A percentile compares a stretch with the other conserved stretches of the same genome.
phyloP scores from a whole-genome alignment of 2,329 filamentous ascomycete species.

The Camillea tinctor region DNA sequence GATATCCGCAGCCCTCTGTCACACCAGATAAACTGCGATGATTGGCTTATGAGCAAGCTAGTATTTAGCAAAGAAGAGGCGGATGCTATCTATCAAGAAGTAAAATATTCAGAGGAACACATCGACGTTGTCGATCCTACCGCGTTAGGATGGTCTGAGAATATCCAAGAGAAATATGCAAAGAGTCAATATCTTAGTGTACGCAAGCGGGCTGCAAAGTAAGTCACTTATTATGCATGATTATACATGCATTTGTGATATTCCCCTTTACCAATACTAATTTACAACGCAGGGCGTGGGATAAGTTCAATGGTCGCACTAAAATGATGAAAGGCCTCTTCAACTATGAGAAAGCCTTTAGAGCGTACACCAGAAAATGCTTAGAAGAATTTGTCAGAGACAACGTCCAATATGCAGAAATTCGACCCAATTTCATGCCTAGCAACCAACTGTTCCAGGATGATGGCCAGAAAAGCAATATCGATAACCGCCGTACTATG shows the following conservation, averaged over 20 bases:
- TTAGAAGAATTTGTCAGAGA: slow-evolving; percentile 56
- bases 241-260: background rate
- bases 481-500: slow-evolving; percentile 52
- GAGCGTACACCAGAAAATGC: slow-evolving; percentile 52
- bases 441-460: slow-evolving; percentile 50
- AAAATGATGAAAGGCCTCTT: slow-evolving; percentile 61
- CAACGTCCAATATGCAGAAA: slow-evolving; percentile 60
- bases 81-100: slow-evolving; percentile 24
- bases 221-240: slow-evolving; percentile 8
- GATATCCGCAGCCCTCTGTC: slow-evolving; percentile 20
- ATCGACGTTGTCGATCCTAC: background rate
- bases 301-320: slow-evolving; percentile 61
- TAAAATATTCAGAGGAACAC: slow-evolving; percentile 3
- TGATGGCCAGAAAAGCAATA: slow-evolving; percentile 40
- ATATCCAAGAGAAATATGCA: slow-evolving; percentile 8
- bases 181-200: slow-evolving; percentile 13
- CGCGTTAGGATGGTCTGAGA: slow-evolving; percentile 3
- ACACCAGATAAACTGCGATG: slow-evolving; percentile 33
- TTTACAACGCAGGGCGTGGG: slow-evolving; percentile 47
- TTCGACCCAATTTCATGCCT: slow-evolving; percentile 59
- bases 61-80: slow-evolving; percentile 61
- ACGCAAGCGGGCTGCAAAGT: slow-evolving; percentile 2
- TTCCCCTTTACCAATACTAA: background rate
- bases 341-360: slow-evolving; percentile 56
- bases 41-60: slow-evolving; percentile 63